These are phyloP conservation scores for Fusarium floridanum DNA, from an alignment of 2,329 filamentous ascomycete genomes.

Conservation along the genomic window DNA sequence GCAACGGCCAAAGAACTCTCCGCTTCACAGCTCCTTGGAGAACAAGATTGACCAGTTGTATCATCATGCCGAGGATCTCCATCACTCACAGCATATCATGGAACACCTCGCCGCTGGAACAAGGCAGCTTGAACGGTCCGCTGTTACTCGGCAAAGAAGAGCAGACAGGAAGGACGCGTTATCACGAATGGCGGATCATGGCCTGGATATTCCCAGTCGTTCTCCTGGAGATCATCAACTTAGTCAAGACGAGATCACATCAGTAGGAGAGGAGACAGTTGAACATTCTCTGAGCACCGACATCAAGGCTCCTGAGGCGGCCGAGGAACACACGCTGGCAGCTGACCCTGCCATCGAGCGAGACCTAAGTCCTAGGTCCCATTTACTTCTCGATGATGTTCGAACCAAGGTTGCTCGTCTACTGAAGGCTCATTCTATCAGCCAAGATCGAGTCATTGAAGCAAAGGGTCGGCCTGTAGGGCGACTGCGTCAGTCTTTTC, in stretches of 20 bases:
- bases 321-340: conserved; percentile 28
- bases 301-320: conserved; percentile 5
- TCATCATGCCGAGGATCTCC: conserved; percentile 51
- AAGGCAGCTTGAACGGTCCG: conserved; percentile 5
- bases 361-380: conserved; percentile 37
- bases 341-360: conserved; percentile 26
- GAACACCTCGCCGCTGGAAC: conserved; percentile 50
- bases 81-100: conserved; percentile 51
- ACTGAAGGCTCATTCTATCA: conserved; percentile 22
- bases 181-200: not conserved
- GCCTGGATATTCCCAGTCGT: not conserved
- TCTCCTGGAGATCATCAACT: conserved; percentile 26
- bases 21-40: conserved; percentile 27
- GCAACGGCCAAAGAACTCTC: not conserved
- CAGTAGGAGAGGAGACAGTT: conserved; percentile 9
- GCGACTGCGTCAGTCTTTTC: conserved; percentile 3
- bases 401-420: conserved; percentile 29
- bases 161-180: conserved; percentile 11
- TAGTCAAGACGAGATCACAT: conserved; percentile 23
- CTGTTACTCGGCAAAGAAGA: conserved; percentile 4
- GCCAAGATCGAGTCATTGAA: conserved; percentile 15
- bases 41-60: conserved; percentile 49
- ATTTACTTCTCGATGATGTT: conserved; percentile 33
- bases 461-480: conserved; percentile 2
- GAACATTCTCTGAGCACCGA: conserved; percentile 33